Percentiles rank a stretch among this genome's conserved stretches.
Evolutionary conservation across 2,329 filamentous ascomycete genomes (phyloP).

Genomic region (Fusarium sp.): DNA sequence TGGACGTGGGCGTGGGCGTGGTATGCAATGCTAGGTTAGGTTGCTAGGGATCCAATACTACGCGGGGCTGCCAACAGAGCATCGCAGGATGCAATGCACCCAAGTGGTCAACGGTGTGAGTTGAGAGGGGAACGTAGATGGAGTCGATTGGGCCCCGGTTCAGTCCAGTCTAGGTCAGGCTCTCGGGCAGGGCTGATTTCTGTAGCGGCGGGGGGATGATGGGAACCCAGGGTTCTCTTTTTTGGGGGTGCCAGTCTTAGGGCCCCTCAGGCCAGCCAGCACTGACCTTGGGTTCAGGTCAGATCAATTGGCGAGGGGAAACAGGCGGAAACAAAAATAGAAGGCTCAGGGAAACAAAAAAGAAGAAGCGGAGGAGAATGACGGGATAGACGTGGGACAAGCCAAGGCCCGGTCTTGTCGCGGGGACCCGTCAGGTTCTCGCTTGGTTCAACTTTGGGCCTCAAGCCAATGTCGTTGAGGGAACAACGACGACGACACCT

Average conservation of each 20-base stretch:
- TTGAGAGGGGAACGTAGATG: constrained; percentile 37
- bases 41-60: constrained; percentile 42
- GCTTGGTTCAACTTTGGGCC: constrained; percentile 34
- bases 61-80: constrained; percentile 54
- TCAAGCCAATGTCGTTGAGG: constrained; percentile 18
- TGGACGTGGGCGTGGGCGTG: constrained; percentile 32
- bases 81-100: constrained; percentile 53
- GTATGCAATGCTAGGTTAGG: constrained; percentile 30
- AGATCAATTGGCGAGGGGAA: constrained; percentile 16
- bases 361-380: constrained; percentile 34
- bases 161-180: constrained; percentile 21
- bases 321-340: constrained; percentile 26
- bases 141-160: constrained; percentile 41
- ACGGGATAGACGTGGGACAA: constrained; percentile 14
- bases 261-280: constrained; percentile 16
- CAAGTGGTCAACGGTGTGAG: constrained; percentile 47
- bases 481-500: constrained; percentile 14
- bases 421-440: constrained; percentile 27
- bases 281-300: constrained; percentile 27
- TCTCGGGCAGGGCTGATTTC: constrained; percentile 20
- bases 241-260: neutral
- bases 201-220: constrained; percentile 34
- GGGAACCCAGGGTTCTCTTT: neutral
- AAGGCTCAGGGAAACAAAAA: constrained; percentile 37
- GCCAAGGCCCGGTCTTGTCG: constrained; percentile 23